Base-by-base conservation (phyloP, 352 stramenopile genomes). In the Globisporangium megalacanthum region DNA sequence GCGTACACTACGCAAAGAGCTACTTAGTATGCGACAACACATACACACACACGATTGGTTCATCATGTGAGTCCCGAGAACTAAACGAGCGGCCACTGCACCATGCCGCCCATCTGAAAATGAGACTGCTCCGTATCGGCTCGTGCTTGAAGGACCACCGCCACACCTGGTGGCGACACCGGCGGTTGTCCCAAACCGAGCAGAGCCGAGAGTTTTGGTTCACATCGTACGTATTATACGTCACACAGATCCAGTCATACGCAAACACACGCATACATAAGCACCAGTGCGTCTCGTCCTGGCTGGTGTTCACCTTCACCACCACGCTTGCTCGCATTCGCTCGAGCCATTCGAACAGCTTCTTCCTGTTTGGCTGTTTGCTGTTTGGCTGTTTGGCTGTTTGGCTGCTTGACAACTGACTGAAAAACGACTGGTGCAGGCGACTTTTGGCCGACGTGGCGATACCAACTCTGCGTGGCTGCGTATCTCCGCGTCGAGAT, bases 101-200 rank as follows among this genome's bases (percentile, higher is more conserved):
- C 51, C 39, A 60, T 60, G 51, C 58, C 51, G 41, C 58, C 60
- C 52, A 60, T 64, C 56, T 61, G 56, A 61, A 61, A 61, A 61
- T 55, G 56, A 61, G 56, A 56, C 41, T 61, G 56, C 56, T 64
- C 53, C n/a, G 37, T 75, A 55, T 75, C 8, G 65, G 68, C 68
- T 64, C 53, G 52, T 70, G 68, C 68, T 61, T 75, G 68, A 75
- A 75, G 68, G 68, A 75, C 62, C 45, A 48, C 65, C 60, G 53
- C 19, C 20, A 63, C 25, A 29, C 1, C 48, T 61, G 49, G 54
- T 55, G 47, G 54, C 55, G 47, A 29, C 58, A 59, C 54, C 47
- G 44, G 54, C 61, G 52, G 69, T 54, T 55, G 63, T 75, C 68
- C 68, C 68, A 75, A 75, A 75, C 68, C 68, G 68, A 75, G 68